These are phyloP conservation scores for Tylopilus intermedius DNA, from an alignment of 768 basidiomycete species.

Conservation along the genomic window DNA sequence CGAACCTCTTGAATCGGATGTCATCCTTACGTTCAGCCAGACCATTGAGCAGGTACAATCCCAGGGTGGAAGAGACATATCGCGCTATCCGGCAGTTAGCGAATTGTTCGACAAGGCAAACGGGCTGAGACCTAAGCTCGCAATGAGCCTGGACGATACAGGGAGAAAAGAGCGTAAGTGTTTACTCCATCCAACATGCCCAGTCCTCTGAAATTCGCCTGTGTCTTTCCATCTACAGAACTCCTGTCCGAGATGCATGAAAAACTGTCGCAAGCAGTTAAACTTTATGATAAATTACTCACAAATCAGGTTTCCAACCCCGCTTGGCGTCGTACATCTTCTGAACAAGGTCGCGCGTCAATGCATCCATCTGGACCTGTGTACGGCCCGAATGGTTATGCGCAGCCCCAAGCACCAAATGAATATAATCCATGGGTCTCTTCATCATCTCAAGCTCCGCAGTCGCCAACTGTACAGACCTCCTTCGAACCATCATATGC, in stretches of 20 bases:
- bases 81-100: slow-evolving; percentile 77
- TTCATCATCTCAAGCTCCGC: slow-evolving; percentile 24
- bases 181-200: slow-evolving; percentile 8
- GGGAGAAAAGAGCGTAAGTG: slow-evolving; percentile 76
- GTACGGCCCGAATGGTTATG: slow-evolving; percentile 30
- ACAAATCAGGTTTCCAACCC: slow-evolving; percentile 78
- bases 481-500: slow-evolving; percentile 28
- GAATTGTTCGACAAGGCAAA: slow-evolving; percentile 83
- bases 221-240: slow-evolving; percentile 41
- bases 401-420: slow-evolving; percentile 17
- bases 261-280: slow-evolving; percentile 87
- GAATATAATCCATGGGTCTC: slow-evolving; percentile 34
- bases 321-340: slow-evolving; percentile 45
- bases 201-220: background rate
- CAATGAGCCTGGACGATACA: slow-evolving; percentile 78
- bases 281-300: slow-evolving; percentile 83
- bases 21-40: slow-evolving; percentile 86
- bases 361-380: slow-evolving; percentile 25
- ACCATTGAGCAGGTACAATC: slow-evolving; percentile 80
- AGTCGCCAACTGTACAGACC: slow-evolving; percentile 26
- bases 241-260: slow-evolving; percentile 91
- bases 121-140: slow-evolving; percentile 73
- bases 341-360: slow-evolving; percentile 17
- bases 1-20: slow-evolving; percentile 74
- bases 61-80: slow-evolving; percentile 72